Conservation (phyloP, 2,329 filamentous ascomycete species). For the Penicillium rolfsii region DNA sequence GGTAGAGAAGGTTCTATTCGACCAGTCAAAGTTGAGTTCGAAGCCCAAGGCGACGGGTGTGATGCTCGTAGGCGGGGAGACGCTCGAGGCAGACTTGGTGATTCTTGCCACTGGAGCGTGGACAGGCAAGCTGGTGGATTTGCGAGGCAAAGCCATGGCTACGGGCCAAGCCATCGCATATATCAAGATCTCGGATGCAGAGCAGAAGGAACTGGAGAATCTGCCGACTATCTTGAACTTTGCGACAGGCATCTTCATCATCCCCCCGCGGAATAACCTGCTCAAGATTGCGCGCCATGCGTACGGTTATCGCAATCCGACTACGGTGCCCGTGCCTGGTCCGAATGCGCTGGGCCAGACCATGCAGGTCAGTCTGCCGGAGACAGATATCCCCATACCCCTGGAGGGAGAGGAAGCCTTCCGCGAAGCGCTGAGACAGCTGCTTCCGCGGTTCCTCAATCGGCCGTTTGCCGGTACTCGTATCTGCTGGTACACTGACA, state of each 20-base stretch:
- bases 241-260: slow-evolving; percentile 57
- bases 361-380: slow-evolving; percentile 47
- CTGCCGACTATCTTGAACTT: slow-evolving; percentile 66
- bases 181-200: slow-evolving; percentile 70
- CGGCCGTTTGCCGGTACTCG: slow-evolving; percentile 65
- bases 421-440: slow-evolving; percentile 61
- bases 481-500: slow-evolving; percentile 78
- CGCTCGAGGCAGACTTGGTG: slow-evolving; percentile 68
- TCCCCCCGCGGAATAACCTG: slow-evolving; percentile 57
- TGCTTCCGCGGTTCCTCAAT: slow-evolving; percentile 63
- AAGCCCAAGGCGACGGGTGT: slow-evolving; percentile 56
- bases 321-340: slow-evolving; percentile 35
- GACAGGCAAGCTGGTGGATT: slow-evolving; percentile 76
- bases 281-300: slow-evolving; percentile 72
- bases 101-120: slow-evolving; percentile 86
- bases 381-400: slow-evolving; percentile 43
- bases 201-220: slow-evolving; percentile 66
- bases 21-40: slow-evolving; percentile 8
- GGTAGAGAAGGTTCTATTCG: slow-evolving; percentile 42
- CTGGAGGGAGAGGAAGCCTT: slow-evolving; percentile 65
- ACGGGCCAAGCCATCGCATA: slow-evolving; percentile 84
- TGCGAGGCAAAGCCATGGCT: slow-evolving; percentile 74
- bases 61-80: slow-evolving; percentile 52
- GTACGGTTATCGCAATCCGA: slow-evolving; percentile 64
- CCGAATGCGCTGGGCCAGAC: slow-evolving; percentile 21